phyloP scores from a whole-genome alignment of 768 basidiomycete species.

The Tulasnella sp. region DNA sequence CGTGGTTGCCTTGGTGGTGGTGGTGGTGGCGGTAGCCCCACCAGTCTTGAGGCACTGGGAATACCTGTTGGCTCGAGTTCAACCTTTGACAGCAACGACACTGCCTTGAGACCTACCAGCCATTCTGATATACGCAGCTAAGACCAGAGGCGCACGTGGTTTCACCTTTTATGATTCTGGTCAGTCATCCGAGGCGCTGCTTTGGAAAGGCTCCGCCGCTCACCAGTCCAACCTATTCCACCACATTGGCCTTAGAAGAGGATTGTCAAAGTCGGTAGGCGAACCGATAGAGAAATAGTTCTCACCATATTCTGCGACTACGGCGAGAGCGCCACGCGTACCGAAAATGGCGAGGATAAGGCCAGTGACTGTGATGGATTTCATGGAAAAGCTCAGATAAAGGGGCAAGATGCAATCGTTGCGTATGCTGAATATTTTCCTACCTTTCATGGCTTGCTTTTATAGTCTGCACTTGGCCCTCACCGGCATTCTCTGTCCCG shows the following conservation, averaged over 20 bases:
- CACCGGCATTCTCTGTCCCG: too few relatives aligned
- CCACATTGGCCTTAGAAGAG: background rate
- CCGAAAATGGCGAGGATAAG: background rate
- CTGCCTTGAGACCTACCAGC: background rate
- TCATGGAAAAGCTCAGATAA: background rate
- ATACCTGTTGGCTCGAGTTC: background rate
- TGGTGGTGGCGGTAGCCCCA: background rate
- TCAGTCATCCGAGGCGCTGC: background rate
- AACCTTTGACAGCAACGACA: too few relatives aligned
- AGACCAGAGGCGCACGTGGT: background rate
- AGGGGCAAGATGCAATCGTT: too few relatives aligned
- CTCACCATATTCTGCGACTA: background rate
- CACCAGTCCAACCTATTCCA: background rate
- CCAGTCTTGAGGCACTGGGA: background rate
- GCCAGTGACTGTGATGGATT: background rate
- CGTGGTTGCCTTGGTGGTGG: background rate
- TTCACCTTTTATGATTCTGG: background rate
- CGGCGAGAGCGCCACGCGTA: background rate
- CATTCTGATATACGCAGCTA: background rate
- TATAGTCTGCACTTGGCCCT: too few relatives aligned
- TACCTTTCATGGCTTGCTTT: too few relatives aligned
- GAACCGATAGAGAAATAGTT: background rate
- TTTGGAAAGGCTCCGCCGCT: background rate
- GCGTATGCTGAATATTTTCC: too few relatives aligned
- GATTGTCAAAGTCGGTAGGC: background rate